phyloP scores from a whole-genome alignment of 257 asterid genomes.

The Gynochthodes officinalis region DNA sequence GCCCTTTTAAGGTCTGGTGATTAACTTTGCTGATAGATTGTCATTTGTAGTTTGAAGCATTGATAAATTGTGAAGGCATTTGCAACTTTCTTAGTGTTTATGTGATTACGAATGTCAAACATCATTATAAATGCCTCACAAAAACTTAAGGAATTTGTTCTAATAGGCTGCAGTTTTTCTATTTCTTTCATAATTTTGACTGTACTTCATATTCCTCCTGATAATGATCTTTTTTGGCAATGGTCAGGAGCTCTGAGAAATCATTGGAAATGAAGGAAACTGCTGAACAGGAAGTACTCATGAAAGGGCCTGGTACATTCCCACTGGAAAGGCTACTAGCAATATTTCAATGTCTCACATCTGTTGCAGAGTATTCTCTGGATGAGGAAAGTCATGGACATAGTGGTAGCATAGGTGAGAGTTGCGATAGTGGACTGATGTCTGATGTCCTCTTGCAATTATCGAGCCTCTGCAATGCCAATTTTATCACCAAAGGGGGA shows the following conservation, averaged over 20 bases:
- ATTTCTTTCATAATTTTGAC: not conserved
- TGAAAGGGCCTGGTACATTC: constrained; percentile 96
- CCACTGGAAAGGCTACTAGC: constrained; percentile 92
- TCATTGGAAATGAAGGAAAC: constrained; percentile 69
- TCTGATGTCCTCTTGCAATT: constrained; percentile 81
- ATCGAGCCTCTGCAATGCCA: constrained; percentile 90
- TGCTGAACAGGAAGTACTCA: constrained; percentile 72
- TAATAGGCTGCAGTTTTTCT: too few species aligned
- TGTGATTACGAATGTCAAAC: not conserved
- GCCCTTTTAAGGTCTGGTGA: not conserved
- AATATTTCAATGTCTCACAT: constrained; percentile 78
- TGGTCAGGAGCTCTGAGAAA: constrained; percentile 70
- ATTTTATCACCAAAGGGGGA: constrained; percentile 77
- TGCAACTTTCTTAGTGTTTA: not conserved
- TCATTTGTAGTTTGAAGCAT: not conserved
- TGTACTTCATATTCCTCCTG: not conserved
- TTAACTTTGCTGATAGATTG: not conserved
- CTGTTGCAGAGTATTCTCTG: constrained; percentile 58
- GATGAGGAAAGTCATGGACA: constrained; percentile 49
- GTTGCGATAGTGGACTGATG: constrained; percentile 45
- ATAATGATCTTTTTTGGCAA: not conserved
- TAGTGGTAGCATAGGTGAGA: constrained; percentile 38
- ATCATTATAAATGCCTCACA: not conserved
- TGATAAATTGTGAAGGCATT: not conserved
- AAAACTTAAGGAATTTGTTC: not conserved